Percentiles rank a stretch among this genome's conserved stretches.
Evolutionary conservation across 768 basidiomycete species (phyloP).

Genomic region (Multifurca ochricompacta): DNA sequence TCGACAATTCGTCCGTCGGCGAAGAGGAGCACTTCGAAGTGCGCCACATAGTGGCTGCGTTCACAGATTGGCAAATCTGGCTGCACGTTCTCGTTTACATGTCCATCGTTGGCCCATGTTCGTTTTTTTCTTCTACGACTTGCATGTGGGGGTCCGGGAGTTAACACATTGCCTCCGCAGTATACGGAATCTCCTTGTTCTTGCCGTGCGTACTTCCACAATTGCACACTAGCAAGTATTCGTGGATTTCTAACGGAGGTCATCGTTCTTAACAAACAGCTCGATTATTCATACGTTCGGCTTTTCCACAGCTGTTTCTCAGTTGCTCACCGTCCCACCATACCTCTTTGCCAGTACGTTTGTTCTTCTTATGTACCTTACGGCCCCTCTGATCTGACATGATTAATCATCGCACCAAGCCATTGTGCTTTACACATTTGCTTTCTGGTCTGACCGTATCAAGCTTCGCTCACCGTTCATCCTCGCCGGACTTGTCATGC

Average conservation of each 20-base stretch:
- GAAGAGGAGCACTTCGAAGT: slow-evolving; percentile 55
- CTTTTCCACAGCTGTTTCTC: slow-evolving; percentile 42
- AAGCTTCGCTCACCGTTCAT: slow-evolving; percentile 53
- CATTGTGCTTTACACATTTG: slow-evolving; percentile 42
- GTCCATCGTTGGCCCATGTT: slow-evolving; percentile 51
- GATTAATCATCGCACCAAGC: slow-evolving; percentile 32
- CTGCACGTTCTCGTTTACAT: slow-evolving; percentile 51
- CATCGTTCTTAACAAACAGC: neutral
- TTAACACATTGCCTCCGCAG: slow-evolving; percentile 27
- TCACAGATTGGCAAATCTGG: slow-evolving; percentile 63
- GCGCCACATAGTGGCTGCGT: slow-evolving; percentile 44
- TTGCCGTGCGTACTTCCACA: slow-evolving; percentile 43
- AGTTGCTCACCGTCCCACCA: slow-evolving; percentile 57
- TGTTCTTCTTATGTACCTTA: neutral
- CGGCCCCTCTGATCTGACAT: neutral
- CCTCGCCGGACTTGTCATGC: slow-evolving; percentile 40
- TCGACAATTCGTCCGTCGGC: slow-evolving; percentile 46
- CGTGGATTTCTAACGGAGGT: neutral
- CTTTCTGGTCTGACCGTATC: slow-evolving; percentile 50
- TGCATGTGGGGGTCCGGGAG: neutral
- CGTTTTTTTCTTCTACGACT: slow-evolving; percentile 26
- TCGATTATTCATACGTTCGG: slow-evolving; percentile 39
- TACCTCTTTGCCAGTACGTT: slow-evolving; percentile 55
- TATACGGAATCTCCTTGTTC: slow-evolving; percentile 66
- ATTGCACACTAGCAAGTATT: neutral